Evolutionary conservation across 306 rosid genomes (phyloP), one percentile per base, ranked within the genome.

Genomic region (Castanea crenata): DNA sequence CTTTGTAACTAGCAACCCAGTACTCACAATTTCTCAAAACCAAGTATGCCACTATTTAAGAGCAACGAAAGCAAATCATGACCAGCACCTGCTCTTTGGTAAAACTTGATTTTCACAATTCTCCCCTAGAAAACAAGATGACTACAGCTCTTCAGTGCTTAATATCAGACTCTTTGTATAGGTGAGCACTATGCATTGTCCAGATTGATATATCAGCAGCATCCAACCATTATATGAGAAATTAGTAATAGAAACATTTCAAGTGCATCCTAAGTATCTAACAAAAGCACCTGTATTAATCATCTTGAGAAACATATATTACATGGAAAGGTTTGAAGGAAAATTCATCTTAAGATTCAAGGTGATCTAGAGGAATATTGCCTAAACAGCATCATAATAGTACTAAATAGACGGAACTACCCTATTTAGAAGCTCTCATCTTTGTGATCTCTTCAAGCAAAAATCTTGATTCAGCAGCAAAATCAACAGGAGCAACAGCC

Each of bases 361-460:
- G n/a, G 38, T 2, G 41, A 31, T 63, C 14, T 11, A 2, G 5
- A 4, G 44, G 72, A 68, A 9, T 35, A 9, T 35, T 68, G 27
- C 74, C 21, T 10, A 32, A 12, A 7, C 67, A 54, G 49, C n/a
- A 49, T 19, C 21, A 6, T 5, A 49, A 61, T 41, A 62, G 55
- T 56, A 15, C 13, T 11, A 74, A 76, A 49, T 46, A 73, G 69
- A 70, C 85, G 14, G 16, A 69, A 61, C 73, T 27, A 71, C 35
- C 74, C 76, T 54, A 85, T 15, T 79, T 80, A 4, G 87, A 82
- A 67, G 52, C 88, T 67, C 64, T 82, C 91, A 86, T 89, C 86
- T 93, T 93, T 5, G 97, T 86, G 73, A 93, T 91, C 14, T 89
- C 94, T 86, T 95, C 99, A 2, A 95, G 90, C 77, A 90, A 80